These are phyloP conservation scores for Amanita fuliginea DNA, from an alignment of 768 basidiomycete species.

Conservation along the genomic window DNA sequence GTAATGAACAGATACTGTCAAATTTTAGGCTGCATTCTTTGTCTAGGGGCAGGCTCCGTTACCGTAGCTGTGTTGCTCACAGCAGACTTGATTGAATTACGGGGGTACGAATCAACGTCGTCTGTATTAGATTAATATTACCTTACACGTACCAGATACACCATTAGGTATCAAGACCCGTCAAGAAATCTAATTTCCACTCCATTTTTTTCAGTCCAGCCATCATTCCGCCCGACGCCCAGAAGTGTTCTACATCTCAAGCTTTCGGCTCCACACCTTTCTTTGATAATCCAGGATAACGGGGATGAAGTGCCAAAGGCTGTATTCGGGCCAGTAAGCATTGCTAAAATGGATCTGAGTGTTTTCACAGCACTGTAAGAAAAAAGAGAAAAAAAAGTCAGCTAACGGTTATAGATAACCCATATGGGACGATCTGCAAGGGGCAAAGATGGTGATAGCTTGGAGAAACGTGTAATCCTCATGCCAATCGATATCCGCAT, in stretches of 20 bases:
- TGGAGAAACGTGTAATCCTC: slow-evolving; percentile 3
- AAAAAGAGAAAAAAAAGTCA: slow-evolving; percentile 4
- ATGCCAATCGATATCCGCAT: not conserved
- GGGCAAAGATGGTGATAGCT: not conserved
- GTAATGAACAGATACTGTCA: not conserved
- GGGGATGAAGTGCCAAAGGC: slow-evolving; percentile 76
- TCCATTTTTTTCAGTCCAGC: not conserved
- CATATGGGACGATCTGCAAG: not conserved
- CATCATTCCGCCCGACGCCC: not conserved
- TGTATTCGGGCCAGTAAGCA: slow-evolving; percentile 91
- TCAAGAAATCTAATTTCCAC: not conserved
- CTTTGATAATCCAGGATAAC: slow-evolving; percentile 84
- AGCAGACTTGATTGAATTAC: not conserved
- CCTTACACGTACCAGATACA: not conserved
- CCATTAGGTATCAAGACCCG: too few species aligned
- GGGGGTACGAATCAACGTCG: not conserved
- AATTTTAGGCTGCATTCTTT: not conserved
- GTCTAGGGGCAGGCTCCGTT: not conserved
- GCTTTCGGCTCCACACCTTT: slow-evolving; percentile 40
- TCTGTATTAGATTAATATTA: not conserved
- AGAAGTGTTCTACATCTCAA: not conserved
- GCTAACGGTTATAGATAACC: not conserved
- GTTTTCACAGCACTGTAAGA: slow-evolving; percentile 72
- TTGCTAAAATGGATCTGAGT: slow-evolving; percentile 82
- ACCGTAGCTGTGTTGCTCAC: not conserved